Conservation (phyloP, 768 basidiomycete genomes). For the Crucibulum laeve region DNA sequence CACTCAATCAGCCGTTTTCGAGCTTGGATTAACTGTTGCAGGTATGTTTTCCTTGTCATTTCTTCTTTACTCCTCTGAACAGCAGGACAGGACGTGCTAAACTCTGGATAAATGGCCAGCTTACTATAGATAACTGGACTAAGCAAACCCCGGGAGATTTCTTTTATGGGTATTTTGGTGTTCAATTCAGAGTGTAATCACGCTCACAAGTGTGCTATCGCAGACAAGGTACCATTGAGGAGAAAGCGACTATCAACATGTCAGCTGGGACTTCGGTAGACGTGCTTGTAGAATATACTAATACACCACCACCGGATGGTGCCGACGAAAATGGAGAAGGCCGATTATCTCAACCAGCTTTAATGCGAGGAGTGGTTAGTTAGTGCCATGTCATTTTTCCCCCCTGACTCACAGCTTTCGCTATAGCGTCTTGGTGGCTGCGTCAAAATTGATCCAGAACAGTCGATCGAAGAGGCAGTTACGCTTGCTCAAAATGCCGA, state of each 20-base stretch:
- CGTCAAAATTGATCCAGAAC: slow-evolving; percentile 53
- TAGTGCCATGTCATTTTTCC: not conserved
- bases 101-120: slow-evolving; percentile 53
- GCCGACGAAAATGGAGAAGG: slow-evolving; percentile 37
- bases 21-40: slow-evolving; percentile 60
- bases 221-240: slow-evolving; percentile 63
- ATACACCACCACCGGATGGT: slow-evolving; percentile 45
- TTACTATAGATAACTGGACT: slow-evolving; percentile 70
- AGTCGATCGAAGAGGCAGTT: slow-evolving; percentile 54
- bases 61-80: not conserved
- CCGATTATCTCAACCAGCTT: slow-evolving; percentile 52
- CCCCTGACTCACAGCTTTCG: not conserved
- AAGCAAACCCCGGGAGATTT: slow-evolving; percentile 64
- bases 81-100: slow-evolving; percentile 45
- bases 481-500: slow-evolving; percentile 49
- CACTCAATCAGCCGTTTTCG: slow-evolving; percentile 44
- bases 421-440: slow-evolving; percentile 61
- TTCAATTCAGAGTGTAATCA: not conserved
- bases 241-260: slow-evolving; percentile 47
- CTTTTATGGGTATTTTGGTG: slow-evolving; percentile 50
- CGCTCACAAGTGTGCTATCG: not conserved
- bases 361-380: slow-evolving; percentile 66
- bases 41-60: slow-evolving; percentile 23
- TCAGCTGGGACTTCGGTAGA: slow-evolving; percentile 42
- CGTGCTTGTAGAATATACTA: slow-evolving; percentile 62